Evolutionary conservation across 2,329 filamentous ascomycete species (phyloP).

Genomic region (Bertia moriformis): DNA sequence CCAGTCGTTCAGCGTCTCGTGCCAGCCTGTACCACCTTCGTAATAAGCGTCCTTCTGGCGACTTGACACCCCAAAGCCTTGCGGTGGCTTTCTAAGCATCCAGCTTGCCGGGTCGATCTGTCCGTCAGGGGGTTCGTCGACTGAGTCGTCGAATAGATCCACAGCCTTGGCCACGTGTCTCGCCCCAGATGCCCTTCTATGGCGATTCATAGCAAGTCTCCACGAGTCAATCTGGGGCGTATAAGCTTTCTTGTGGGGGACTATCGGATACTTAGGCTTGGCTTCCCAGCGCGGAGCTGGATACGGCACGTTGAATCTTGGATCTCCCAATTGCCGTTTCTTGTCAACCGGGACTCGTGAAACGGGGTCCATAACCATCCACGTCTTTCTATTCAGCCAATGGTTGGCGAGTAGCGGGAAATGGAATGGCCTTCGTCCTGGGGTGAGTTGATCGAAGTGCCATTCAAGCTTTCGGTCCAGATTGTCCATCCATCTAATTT

Average conservation of each 20-base stretch:
- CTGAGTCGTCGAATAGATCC: conserved; percentile 17
- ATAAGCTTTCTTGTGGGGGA: conserved; percentile 7
- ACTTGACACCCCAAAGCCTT: conserved; percentile 17
- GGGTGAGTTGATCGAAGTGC: conserved; percentile 18
- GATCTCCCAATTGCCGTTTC: conserved; percentile 16
- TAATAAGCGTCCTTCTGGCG: conserved; percentile 20
- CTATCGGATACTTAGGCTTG: conserved; percentile 11
- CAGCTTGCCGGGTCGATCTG: conserved; percentile 21
- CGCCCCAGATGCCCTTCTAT: conserved; percentile 13
- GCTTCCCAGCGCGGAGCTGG: conserved; percentile 7
- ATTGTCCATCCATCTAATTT: conserved; percentile 16
- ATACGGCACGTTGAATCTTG: conserved; percentile 16
- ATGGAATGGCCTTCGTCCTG: conserved; percentile 20
- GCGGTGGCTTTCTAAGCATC: conserved; percentile 21
- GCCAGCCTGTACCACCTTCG: conserved; percentile 20
- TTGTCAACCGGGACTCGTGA: conserved; percentile 15
- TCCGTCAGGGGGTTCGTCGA: conserved; percentile 19
- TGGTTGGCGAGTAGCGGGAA: conserved; percentile 22
- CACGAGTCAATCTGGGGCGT: conserved; percentile 19
- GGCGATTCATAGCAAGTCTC: conserved; percentile 18
- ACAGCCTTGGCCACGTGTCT: conserved; percentile 12
- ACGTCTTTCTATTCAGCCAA: conserved; percentile 22
- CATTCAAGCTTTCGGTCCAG: conserved; percentile 19
- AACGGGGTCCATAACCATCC: conserved; percentile 20
- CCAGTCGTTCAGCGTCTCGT: conserved; percentile 21